Conservation (phyloP, 805 yeast species). For the Candida ficus region DNA sequence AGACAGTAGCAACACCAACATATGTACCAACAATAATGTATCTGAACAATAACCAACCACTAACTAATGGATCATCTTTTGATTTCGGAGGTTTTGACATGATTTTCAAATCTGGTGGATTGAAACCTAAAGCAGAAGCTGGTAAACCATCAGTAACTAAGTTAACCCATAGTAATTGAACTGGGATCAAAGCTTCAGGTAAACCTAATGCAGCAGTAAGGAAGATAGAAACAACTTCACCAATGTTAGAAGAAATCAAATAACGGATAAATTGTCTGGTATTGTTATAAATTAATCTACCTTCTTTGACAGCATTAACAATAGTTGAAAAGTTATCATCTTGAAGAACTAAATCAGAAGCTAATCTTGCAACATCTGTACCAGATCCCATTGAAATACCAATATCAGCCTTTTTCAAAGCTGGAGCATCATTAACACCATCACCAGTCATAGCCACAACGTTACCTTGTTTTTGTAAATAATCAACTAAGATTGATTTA, state of each 20-base stretch:
- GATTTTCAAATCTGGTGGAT: slow-evolving; percentile 35
- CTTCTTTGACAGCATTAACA: slow-evolving; percentile 51
- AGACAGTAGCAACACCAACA: slow-evolving; percentile 37
- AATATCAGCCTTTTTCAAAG: slow-evolving; percentile 56
- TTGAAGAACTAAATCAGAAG: slow-evolving; percentile 51
- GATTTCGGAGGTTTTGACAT: slow-evolving; percentile 35
- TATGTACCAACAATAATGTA: slow-evolving; percentile 35
- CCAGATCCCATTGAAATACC: slow-evolving; percentile 64
- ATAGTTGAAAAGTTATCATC: slow-evolving; percentile 54
- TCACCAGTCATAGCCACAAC: slow-evolving; percentile 64
- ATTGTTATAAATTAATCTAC: slow-evolving; percentile 41
- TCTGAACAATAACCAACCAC: slow-evolving; percentile 33
- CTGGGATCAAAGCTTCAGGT: slow-evolving; percentile 51
- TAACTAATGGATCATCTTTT: slow-evolving; percentile 33
- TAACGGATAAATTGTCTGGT: slow-evolving; percentile 38
- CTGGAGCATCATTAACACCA: slow-evolving; percentile 64
- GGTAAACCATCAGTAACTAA: slow-evolving; percentile 56
- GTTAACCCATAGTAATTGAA: slow-evolving; percentile 53
- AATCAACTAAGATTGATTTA: slow-evolving; percentile 47
- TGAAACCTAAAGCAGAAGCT: slow-evolving; percentile 52
- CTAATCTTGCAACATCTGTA: slow-evolving; percentile 56
- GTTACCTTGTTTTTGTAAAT: slow-evolving; percentile 39
- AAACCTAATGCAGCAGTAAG: slow-evolving; percentile 49
- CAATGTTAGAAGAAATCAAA: slow-evolving; percentile 48
- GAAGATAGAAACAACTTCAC: slow-evolving; percentile 52